These are phyloP conservation scores for Ogataea nitratoaversa DNA, from an alignment of 805 yeast genomes.

Conservation along the genomic window DNA sequence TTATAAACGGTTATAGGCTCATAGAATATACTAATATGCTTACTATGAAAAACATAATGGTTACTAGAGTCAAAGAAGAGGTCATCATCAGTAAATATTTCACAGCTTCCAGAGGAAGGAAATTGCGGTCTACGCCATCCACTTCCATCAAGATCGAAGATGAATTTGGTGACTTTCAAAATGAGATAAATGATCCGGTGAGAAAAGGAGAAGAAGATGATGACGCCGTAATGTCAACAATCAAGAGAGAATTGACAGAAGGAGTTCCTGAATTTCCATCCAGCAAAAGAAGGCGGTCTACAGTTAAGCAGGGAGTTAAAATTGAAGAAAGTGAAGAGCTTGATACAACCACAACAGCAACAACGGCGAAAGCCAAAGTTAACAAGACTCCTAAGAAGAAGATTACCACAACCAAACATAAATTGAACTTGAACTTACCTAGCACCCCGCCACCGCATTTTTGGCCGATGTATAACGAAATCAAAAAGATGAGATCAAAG, in stretches of 20 bases:
- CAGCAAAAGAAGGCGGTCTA: background rate
- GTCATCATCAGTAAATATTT: background rate
- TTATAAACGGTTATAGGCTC: no score
- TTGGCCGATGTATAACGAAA: slow-evolving; percentile 50
- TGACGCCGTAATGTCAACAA: no score
- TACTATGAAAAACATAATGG: background rate
- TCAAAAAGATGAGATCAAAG: slow-evolving; percentile 62
- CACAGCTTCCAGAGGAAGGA: background rate
- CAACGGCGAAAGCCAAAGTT: background rate
- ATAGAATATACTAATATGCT: background rate
- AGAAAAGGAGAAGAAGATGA: background rate
- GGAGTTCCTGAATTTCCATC: background rate
- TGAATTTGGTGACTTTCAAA: slow-evolving; percentile 7
- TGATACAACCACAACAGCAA: background rate
- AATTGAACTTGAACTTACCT: slow-evolving; percentile 7
- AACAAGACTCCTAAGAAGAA: background rate
- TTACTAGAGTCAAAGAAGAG: background rate
- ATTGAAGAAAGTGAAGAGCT: slow-evolving; percentile 7
- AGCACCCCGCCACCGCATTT: slow-evolving; percentile 36
- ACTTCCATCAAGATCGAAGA: background rate
- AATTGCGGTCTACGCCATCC: slow-evolving; percentile 1
- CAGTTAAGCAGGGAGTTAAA: slow-evolving; percentile 3
- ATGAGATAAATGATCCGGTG: background rate
- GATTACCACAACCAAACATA: background rate
- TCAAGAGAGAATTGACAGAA: no score